Evolutionary conservation across 495 filamentous ascomycete genomes (phyloP), one percentile per base, ranked within the genome.

Genomic region (Oleoguttula mirabilis): DNA sequence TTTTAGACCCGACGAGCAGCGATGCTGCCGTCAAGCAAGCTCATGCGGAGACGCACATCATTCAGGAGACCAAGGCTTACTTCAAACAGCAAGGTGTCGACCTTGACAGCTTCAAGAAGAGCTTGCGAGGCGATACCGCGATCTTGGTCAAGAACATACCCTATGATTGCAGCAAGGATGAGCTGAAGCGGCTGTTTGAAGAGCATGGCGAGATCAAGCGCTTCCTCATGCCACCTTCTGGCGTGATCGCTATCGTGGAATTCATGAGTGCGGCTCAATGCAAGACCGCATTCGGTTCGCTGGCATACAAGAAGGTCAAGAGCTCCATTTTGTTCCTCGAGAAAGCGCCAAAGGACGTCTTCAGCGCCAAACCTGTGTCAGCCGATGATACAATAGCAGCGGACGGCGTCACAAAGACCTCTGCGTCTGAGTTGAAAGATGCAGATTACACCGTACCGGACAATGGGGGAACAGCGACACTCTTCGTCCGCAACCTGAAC

Each of bases 141-240:
- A 88, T 99, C 45, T 64, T 99, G 10, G 81, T 95, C 25, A 99
- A 96, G 68, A 96, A 96, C 57, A 92, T 96, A 47, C 77, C 83
- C 4, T 83, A 80, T 55, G 83, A 82, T 16, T 86, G 84, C 32
- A 79, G 75, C 25, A 61, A 64, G 4, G 77, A 80, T 21, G 80
- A 84, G 50, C 55, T 86, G 14, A 68, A 70, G 36, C 68, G 67
- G 28, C 65, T 82, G 24, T 80, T 84, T 44, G 75, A 76, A 41
- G 79, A 80, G 47, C 76, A 76, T 51, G 90, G 88, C 12, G 67
- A 77, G 33, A 69, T 94, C 4, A 69, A 73, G 33, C 72, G 75
- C 50, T 69, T 96, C 16, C 67, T 99, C 28, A 87, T 99, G 78
- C 90, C 92, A 10, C 87, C 90, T 1, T 79, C 77, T 37, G 86